Evolutionary conservation across 352 stramenopile species (phyloP).

Genomic region (Globisporangium barbulae): DNA sequence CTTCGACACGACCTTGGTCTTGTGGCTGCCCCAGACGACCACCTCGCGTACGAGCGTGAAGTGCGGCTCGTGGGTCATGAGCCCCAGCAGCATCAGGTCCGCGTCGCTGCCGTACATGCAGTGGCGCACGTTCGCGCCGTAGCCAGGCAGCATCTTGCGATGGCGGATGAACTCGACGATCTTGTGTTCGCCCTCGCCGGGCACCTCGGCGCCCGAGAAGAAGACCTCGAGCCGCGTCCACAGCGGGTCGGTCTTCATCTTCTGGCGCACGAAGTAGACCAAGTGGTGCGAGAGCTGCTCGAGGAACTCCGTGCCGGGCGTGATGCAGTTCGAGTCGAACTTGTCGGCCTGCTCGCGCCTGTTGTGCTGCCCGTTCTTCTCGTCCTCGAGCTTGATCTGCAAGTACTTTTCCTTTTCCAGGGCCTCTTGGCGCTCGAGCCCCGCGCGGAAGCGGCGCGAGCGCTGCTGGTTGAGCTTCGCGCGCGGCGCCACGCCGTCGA

Average conservation of each 20-base stretch:
- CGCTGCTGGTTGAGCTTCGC: conserved; percentile 99
- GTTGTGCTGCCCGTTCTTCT: conserved; percentile 53
- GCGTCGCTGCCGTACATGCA: conserved; percentile 99
- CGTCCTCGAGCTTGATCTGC: conserved; percentile 72
- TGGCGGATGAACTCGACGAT: conserved; percentile 98
- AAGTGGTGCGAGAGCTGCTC: conserved; percentile 89
- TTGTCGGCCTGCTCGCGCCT: conserved; percentile 36
- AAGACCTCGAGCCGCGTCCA: conserved; percentile 96
- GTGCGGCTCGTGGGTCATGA: conserved; percentile 98
- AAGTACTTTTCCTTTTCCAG: conserved; percentile 65
- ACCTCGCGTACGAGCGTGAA: conserved; percentile 98
- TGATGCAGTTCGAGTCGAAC: conserved; percentile 99
- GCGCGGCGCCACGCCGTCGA: conserved; percentile 97
- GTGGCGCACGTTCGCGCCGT: conserved; percentile 95
- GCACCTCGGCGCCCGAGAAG: conserved; percentile 97
- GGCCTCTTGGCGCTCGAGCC: conserved; percentile 69
- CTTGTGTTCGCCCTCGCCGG: conserved; percentile 99
- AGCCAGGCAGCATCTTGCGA: conserved; percentile 88
- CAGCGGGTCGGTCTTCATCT: conserved; percentile 94
- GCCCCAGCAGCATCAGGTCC: conserved; percentile 98
- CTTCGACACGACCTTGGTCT: conserved; percentile 62
- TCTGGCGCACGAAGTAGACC: conserved; percentile 94
- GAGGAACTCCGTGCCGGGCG: conserved; percentile 99
- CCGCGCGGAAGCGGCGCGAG: conserved; percentile 91
- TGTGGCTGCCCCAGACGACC: conserved; percentile 90